Evolutionary conservation across 768 basidiomycete species (phyloP), one percentile per base, ranked within the genome.

Genomic region (Pleurotus citrinopileatus): DNA sequence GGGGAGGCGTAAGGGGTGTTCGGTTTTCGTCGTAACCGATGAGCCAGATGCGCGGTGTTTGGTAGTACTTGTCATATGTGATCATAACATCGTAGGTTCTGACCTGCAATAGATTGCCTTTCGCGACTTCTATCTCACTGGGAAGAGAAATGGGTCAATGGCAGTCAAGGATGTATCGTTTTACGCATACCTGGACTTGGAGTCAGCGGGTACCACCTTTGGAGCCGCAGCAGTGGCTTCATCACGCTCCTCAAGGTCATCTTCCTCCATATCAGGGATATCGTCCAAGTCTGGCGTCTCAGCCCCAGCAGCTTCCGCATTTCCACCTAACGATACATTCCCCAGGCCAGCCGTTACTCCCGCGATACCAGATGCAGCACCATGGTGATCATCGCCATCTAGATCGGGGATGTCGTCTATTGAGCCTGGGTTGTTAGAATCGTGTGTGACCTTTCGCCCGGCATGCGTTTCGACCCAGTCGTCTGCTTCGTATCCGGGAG

Each of bases 401-500:
- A 89, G 73, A 70, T 94, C 93, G 15, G 91, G 92, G 63, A 95
- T 95, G 63, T 94, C 93, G 54, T 85, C 84, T 62, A 94, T 92
- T 51, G 71, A 74, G 8, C 82, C 82, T 22, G 83, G 77, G 57
- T 87, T 84, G 2, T 77, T 76, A 4, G 79, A 77, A 58, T 84
- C 82, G 45, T 70, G 55, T 19, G 75, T 70, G 13, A 75, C 20
- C 60, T 80, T 80, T 59, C 91, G 82, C 3, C 90, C 89, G 0
- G 94, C 88, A 66, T 99, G 97, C 9, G 97, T 99, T 69, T 98
- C 94, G 17, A 99, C 97, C 97, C 97, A 99, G 61, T 98, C 96
- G 56, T 97, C 94, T 13, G 77, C 86, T 23, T 80, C 82, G 26
- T 67, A 71, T 4, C 75, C 78, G 6, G 77, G 72, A 3, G 73